Conservation (phyloP, 768 basidiomycete genomes). For the Lepiota brunneoincarnata region DNA sequence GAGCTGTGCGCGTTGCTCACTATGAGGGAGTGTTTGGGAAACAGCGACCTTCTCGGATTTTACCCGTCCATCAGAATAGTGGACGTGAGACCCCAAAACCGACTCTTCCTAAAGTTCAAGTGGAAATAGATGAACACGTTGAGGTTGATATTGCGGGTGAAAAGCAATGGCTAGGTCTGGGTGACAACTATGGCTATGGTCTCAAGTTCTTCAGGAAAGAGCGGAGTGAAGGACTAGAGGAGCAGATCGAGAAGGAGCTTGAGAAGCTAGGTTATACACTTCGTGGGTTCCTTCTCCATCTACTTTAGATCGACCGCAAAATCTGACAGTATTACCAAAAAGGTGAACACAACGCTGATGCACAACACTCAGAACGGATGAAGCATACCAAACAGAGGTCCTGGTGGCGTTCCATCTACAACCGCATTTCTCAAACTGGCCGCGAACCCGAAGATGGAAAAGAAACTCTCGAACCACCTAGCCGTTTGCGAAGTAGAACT, state of each 20-base stretch:
- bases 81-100: conserved; percentile 9
- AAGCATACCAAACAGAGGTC: conserved; percentile 26
- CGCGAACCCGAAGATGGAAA: conserved; percentile 23
- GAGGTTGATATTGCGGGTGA: conserved; percentile 42
- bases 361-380: neutral
- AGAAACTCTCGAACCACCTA: conserved; percentile 9
- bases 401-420: conserved; percentile 58
- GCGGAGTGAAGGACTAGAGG: conserved; percentile 50
- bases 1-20: conserved; percentile 39
- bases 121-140: conserved; percentile 40
- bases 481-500: neutral
- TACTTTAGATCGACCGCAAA: neutral
- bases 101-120: conserved; percentile 28
- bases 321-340: neutral
- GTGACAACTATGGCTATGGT: conserved; percentile 44
- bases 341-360: neutral
- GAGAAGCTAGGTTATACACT: conserved; percentile 42
- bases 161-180: conserved; percentile 51
- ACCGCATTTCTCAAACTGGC: conserved; percentile 45
- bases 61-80: neutral
- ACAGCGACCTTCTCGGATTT: conserved; percentile 19
- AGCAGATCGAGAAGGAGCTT: conserved; percentile 53
- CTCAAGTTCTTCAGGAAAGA: conserved; percentile 37
- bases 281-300: conserved; percentile 23
- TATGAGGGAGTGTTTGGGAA: conserved; percentile 45